phyloP scores from a whole-genome alignment of 495 filamentous ascomycete species.

The Parathielavia hyrcaniae region DNA sequence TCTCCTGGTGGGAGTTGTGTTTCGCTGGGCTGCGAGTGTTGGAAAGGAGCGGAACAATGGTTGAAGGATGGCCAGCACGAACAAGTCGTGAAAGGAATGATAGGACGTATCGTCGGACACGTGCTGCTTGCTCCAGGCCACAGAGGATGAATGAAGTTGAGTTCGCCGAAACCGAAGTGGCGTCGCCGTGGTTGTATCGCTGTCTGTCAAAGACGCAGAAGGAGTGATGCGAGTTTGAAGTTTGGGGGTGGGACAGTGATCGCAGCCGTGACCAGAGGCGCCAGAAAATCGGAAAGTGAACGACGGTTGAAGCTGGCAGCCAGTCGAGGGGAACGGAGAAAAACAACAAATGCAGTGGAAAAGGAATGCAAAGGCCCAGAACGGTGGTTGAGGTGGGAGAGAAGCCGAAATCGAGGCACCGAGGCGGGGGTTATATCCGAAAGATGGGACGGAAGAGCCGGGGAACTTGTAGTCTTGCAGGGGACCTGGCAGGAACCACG shows the following conservation, averaged over 20 bases:
- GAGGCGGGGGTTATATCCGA: neutral
- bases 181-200: slow-evolving; percentile 17
- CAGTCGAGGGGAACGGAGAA: slow-evolving; percentile 25
- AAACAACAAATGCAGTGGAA: slow-evolving; percentile 2
- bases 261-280: slow-evolving; percentile 11
- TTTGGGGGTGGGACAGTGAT: slow-evolving; percentile 17
- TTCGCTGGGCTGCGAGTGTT: slow-evolving; percentile 7
- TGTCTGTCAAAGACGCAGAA: slow-evolving; percentile 40
- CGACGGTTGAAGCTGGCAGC: slow-evolving; percentile 41
- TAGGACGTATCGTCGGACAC: slow-evolving; percentile 17
- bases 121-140: slow-evolving; percentile 13
- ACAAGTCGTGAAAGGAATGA: slow-evolving; percentile 29
- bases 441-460: neutral
- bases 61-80: slow-evolving; percentile 25
- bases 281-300: slow-evolving; percentile 22
- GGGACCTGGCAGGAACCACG: neutral
- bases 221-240: slow-evolving; percentile 32
- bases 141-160: slow-evolving; percentile 16
- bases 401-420: neutral
- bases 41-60: slow-evolving; percentile 17
- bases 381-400: slow-evolving; percentile 24
- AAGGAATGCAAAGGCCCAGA: slow-evolving; percentile 25
- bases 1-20: neutral
- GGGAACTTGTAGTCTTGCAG: slow-evolving; percentile 2
- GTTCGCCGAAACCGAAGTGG: neutral